Percentiles rank a stretch among this genome's conserved stretches.
Conservation (phyloP, 2,329 filamentous ascomycete species). For the Amauroascus niger region DNA sequence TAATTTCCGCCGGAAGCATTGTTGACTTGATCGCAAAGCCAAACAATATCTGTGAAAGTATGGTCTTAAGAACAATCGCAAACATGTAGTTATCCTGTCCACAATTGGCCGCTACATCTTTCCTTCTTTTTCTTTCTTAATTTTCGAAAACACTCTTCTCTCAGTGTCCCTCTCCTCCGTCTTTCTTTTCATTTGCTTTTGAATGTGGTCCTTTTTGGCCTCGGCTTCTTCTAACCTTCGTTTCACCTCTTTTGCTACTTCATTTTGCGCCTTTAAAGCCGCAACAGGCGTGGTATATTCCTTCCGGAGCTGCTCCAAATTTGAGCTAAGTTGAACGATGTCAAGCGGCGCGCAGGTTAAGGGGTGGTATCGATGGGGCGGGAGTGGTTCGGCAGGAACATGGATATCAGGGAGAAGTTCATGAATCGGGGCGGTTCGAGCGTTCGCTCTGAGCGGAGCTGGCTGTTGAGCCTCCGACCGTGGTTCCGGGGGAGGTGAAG, state of each 20-base stretch:
- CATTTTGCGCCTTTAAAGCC: conserved; percentile 31
- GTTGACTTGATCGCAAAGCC: background rate
- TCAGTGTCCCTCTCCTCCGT: conserved; percentile 36
- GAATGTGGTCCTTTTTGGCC: conserved; percentile 32
- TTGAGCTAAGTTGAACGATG: conserved; percentile 22
- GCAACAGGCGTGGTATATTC: conserved; percentile 30
- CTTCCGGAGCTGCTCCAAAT: conserved; percentile 30
- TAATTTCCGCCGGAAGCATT: background rate
- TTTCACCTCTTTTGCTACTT: conserved; percentile 31
- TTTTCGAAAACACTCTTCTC: conserved; percentile 36
- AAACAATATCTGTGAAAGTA: background rate
- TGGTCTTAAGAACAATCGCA: background rate
- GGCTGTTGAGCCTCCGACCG: conserved; percentile 16
- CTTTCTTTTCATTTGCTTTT: conserved; percentile 36
- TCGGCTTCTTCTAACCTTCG: conserved; percentile 30
- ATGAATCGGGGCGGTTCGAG: conserved; percentile 34
- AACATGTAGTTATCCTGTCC: background rate
- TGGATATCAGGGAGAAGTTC: conserved; percentile 31
- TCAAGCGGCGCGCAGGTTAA: conserved; percentile 32
- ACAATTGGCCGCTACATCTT: conserved; percentile 4
- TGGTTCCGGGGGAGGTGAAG: conserved; percentile 31
- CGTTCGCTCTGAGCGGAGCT: conserved; percentile 29
- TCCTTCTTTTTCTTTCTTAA: conserved; percentile 30
- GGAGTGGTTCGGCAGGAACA: conserved; percentile 29
- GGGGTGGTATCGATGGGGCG: conserved; percentile 31